Evolutionary conservation across 2,329 filamentous ascomycete genomes (phyloP), one percentile per base, ranked within the genome.

Genomic region (Trichophyton rubrum): DNA sequence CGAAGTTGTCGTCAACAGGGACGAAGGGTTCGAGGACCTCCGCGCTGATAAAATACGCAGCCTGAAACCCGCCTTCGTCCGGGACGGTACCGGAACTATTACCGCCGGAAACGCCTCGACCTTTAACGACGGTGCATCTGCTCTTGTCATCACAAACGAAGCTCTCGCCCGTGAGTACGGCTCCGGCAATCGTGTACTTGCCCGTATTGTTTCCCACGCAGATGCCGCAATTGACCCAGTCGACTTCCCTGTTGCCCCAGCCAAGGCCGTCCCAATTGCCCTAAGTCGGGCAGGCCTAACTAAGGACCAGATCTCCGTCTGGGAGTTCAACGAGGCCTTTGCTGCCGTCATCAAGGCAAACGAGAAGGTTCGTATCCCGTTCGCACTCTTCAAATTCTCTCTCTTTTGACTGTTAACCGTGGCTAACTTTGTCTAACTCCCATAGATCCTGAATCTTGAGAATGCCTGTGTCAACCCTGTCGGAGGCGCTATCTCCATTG

Each of bases 311-410:
- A 90, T 99, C 53, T 86, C 92, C 3, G 78, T 96, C 22, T 97
- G 93, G 92, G 93, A 97, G 73, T 96, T 99, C 75, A 99, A 99
- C 74, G 93, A 99, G 77, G 93, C 93, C 0, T 99, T 99, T 71
- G 92, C 93, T 30, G 89, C 89, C 3, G 91, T 96, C 33, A 93
- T 96, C 74, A 90, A 93, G 72, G 91, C 92, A 47, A 96, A 97
- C 70, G 87, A 89, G 69, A 91, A 95, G 83, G 86, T 86, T 69
- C 68, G 73, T 43, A 17, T n/a, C 40, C 15, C 4, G 6, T 43
- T 20, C n/a, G 3, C n/a, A n/a, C 38, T 43, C 33, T 38, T 38
- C 11, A 11, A 38, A 3, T 43, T 43, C 13, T 5, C 27, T 13
- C 40, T 35, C 35, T 17, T 43, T 47, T 61, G 38, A 33, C 27